These are phyloP conservation scores for Sporisorium scitamineum DNA, from an alignment of 1,284 basidiomycete genomes.

Conservation along the genomic window DNA sequence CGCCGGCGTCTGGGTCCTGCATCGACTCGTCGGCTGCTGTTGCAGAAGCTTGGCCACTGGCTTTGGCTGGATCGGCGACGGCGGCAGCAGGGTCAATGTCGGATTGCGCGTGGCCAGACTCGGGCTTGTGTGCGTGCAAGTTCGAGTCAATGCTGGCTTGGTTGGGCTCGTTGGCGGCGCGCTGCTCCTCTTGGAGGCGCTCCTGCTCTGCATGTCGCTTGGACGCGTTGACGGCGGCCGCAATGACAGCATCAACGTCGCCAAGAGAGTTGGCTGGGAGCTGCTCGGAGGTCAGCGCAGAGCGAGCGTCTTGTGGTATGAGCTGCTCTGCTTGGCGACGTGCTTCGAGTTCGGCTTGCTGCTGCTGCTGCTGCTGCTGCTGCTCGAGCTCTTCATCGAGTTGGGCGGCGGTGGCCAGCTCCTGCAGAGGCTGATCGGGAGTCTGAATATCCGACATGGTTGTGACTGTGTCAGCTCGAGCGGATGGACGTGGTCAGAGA, in stretches of 20 bases:
- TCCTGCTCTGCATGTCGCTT: conserved; percentile 44
- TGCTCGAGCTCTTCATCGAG: conserved; percentile 50
- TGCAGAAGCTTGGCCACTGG: background rate
- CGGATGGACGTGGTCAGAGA: conserved; percentile 6
- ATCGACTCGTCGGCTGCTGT: conserved; percentile 24
- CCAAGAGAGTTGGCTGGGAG: conserved; percentile 38
- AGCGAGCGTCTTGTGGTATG: conserved; percentile 10
- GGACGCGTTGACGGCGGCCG: conserved; percentile 45
- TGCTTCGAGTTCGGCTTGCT: conserved; percentile 32
- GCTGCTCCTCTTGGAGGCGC: conserved; percentile 32
- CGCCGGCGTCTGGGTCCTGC: conserved; percentile 32
- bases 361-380: conserved; percentile 44
- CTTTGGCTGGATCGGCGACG: conserved; percentile 14
- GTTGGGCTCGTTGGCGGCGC: conserved; percentile 13
- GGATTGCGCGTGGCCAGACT: conserved; percentile 17
- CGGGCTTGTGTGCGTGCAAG: background rate
- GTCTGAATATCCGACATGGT: conserved; percentile 47
- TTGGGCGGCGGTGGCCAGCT: conserved; percentile 53
- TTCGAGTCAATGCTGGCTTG: conserved; percentile 20
- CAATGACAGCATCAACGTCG: conserved; percentile 46
- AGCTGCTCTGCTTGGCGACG: conserved; percentile 30
- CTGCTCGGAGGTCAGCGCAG: conserved; percentile 13
- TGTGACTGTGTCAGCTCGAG: background rate
- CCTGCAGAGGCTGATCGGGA: conserved; percentile 47
- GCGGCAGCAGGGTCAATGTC: conserved; percentile 39